phyloP scores from a whole-genome alignment of 2,329 filamentous ascomycete species.

The Diaporthe citriasiana region DNA sequence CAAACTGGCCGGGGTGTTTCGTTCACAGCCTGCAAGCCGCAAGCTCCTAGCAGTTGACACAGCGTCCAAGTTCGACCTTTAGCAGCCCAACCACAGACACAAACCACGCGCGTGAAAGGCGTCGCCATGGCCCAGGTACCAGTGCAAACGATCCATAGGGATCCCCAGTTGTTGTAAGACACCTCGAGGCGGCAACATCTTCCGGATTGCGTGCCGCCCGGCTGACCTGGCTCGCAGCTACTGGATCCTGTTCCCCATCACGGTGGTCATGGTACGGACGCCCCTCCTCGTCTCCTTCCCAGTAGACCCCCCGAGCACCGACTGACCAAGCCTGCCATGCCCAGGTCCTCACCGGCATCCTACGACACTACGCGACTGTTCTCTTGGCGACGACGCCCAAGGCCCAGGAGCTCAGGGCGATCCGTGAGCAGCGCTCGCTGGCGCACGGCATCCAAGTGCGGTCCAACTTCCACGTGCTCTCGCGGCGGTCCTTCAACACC shows the following conservation, averaged over 20 bases:
- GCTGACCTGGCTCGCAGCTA: conserved; percentile 72
- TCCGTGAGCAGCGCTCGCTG: conserved; percentile 89
- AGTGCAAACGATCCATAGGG: conserved; percentile 96
- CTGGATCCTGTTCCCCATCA: conserved; percentile 99
- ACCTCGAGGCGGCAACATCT: conserved; percentile 12
- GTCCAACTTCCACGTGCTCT: conserved; percentile 84
- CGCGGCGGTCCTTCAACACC: conserved; percentile 80
- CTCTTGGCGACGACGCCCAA: conserved; percentile 90
- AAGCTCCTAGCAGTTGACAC: conserved; percentile 1
- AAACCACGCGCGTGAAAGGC: conserved; percentile 25
- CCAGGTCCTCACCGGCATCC: conserved; percentile 90
- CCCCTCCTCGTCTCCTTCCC: not conserved
- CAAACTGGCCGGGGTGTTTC: conserved; percentile 10
- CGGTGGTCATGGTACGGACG: conserved; percentile 85
- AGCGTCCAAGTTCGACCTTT: not conserved
- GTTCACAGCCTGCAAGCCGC: conserved; percentile 8
- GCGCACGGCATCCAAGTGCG: conserved; percentile 88
- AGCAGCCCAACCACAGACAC: conserved; percentile 5
- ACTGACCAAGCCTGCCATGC: conserved; percentile 2
- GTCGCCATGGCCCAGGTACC: conserved; percentile 83
- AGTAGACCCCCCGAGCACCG: not conserved
- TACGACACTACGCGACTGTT: conserved; percentile 96
- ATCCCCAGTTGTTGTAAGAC: conserved; percentile 96
- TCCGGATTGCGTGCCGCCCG: conserved; percentile 31
- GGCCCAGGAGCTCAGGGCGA: conserved; percentile 79